These are phyloP conservation scores for Chaetomium tenue DNA, from an alignment of 495 filamentous ascomycete species.

Conservation along the genomic window DNA sequence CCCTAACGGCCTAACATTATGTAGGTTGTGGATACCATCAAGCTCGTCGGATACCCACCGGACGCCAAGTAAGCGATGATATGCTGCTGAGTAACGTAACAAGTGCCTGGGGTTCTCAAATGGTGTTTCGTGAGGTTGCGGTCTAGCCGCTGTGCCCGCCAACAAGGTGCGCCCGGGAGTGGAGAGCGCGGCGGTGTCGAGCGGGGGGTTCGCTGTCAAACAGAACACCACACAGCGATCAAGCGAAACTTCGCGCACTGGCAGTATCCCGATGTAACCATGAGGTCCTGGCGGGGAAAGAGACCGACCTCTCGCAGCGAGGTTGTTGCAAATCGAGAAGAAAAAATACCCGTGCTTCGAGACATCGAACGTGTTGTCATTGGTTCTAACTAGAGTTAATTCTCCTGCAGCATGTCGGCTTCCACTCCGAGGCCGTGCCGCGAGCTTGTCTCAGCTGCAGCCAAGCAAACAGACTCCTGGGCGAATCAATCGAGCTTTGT, in stretches of 20 bases:
- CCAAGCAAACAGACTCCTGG: neutral
- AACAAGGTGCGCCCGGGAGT: too few relatives aligned
- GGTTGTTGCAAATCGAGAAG: neutral
- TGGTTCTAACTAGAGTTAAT: too few relatives aligned
- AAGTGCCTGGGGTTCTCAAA: too few relatives aligned
- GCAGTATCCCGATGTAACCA: neutral
- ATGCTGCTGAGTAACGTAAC: neutral
- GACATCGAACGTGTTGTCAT: neutral
- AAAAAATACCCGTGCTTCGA: neutral
- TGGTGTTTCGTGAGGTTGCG: slow-evolving; percentile 8
- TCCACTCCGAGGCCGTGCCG: neutral
- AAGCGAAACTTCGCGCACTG: slow-evolving; percentile 10
- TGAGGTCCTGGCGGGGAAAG: neutral
- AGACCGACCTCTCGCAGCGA: neutral
- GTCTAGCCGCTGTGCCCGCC: neutral
- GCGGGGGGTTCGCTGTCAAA: neutral
- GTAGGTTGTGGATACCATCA: neutral
- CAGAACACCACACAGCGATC: slow-evolving; percentile 10
- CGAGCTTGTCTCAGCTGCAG: slow-evolving; percentile 3
- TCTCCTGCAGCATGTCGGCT: neutral
- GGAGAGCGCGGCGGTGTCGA: too few relatives aligned
- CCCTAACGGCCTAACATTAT: too few relatives aligned
- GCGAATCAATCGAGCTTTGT: slow-evolving; percentile 17
- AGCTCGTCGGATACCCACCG: neutral
- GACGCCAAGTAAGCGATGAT: neutral